Percentiles rank a stretch among this genome's conserved stretches.
Evolutionary conservation across 306 rosid species (phyloP).

Genomic region (Trifolium pratense): DNA sequence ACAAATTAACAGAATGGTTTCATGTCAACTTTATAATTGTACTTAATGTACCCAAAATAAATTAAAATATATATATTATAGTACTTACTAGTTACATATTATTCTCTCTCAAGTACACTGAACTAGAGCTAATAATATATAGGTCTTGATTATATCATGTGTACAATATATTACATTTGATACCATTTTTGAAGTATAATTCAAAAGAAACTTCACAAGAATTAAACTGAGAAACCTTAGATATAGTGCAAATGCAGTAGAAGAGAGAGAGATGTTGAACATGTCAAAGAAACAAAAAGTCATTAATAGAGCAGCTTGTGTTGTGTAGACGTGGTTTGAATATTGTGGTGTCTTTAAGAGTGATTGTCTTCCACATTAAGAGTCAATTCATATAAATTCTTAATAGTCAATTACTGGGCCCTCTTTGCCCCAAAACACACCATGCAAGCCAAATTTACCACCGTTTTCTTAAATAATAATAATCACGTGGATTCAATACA

Average conservation of each 20-base stretch:
- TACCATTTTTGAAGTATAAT: constrained; percentile 25
- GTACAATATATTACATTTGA: constrained; percentile 14
- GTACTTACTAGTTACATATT: constrained; percentile 10
- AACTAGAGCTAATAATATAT: neutral
- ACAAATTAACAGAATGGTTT: neutral
- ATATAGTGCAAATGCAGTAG: neutral
- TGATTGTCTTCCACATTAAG: no score
- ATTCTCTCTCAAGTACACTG: constrained; percentile 13
- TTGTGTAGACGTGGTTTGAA: constrained; percentile 8
- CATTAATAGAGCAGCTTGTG: constrained; percentile 30
- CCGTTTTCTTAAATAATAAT: neutral
- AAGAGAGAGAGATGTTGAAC: constrained; percentile 29
- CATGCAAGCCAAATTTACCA: constrained; percentile 18
- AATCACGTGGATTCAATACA: constrained; percentile 33
- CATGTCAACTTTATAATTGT: no score
- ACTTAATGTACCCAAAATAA: no score
- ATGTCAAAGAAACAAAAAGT: constrained; percentile 30
- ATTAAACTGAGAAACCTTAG: neutral
- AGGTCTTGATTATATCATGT: constrained; percentile 2
- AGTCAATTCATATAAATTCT: constrained; percentile 34
- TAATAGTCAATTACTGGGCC: constrained; percentile 46
- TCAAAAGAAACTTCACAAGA: constrained; percentile 21
- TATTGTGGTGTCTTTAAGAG: constrained; percentile 41
- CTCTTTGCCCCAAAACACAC: constrained; percentile 33
- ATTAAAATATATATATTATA: no score